Conservation (phyloP, 2,329 filamentous ascomycete genomes). For the Geosmithia flava region DNA sequence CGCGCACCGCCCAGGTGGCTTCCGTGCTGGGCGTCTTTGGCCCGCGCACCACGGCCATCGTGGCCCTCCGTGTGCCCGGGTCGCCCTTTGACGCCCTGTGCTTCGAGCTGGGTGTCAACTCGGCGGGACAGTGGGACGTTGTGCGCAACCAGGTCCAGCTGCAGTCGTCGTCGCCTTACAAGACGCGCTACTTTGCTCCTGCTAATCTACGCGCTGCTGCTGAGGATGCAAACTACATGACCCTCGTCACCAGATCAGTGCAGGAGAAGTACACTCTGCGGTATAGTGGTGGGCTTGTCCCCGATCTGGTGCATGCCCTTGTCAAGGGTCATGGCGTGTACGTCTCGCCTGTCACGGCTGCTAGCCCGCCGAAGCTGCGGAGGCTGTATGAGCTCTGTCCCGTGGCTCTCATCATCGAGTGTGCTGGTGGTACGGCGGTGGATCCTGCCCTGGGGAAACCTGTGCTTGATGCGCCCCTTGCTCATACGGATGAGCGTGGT, state of each 20-base stretch:
- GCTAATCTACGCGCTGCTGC: conserved; percentile 47
- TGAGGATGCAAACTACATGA: conserved; percentile 34
- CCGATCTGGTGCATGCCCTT: conserved; percentile 45
- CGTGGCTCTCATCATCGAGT: conserved; percentile 47
- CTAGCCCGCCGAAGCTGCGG: conserved; percentile 43
- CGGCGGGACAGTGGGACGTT: conserved; percentile 16
- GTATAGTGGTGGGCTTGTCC: conserved; percentile 49
- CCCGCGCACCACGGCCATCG: conserved; percentile 40
- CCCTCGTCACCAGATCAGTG: conserved; percentile 36
- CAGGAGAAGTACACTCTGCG: conserved; percentile 43
- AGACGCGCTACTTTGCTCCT: conserved; percentile 47
- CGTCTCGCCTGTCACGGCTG: conserved; percentile 39
- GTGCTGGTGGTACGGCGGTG: conserved; percentile 42
- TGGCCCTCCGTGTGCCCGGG: conserved; percentile 37
- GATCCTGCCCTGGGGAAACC: conserved; percentile 29
- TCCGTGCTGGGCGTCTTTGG: conserved; percentile 41
- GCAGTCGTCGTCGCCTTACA: conserved; percentile 18
- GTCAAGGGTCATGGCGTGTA: conserved; percentile 52
- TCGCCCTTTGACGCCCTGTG: background rate
- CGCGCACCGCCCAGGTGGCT: conserved; percentile 29
- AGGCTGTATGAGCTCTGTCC: conserved; percentile 47
- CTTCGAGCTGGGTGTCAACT: conserved; percentile 1
- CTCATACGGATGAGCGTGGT: conserved; percentile 33
- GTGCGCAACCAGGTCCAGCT: conserved; percentile 28
- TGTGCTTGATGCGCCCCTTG: conserved; percentile 18